These are phyloP conservation scores for Anaeromyces robustus DNA, from an alignment of 192 early-diverging fungal genomes.

Conservation along the genomic window DNA sequence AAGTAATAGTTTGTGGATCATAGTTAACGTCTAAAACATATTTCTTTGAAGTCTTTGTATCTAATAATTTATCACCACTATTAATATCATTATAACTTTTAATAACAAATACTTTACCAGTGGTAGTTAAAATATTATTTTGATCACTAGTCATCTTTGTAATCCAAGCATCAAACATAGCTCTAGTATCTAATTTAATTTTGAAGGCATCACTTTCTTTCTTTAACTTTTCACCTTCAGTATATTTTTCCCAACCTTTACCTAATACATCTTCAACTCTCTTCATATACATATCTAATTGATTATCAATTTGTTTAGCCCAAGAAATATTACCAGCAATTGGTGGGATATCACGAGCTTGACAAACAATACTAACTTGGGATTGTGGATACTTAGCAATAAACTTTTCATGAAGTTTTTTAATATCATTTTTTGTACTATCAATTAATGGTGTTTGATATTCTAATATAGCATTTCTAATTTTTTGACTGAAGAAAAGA, in stretches of 20 bases:
- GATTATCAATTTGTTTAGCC: slow-evolving; percentile 93
- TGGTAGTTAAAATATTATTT: not conserved
- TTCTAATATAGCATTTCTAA: slow-evolving; percentile 97
- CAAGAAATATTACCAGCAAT: slow-evolving; percentile 90
- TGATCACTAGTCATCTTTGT: slow-evolving; percentile 31
- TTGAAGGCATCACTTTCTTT: slow-evolving; percentile 76
- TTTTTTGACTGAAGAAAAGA: slow-evolving; percentile 97
- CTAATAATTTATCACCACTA: slow-evolving; percentile 12
- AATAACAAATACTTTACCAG: not conserved
- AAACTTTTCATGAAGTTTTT: slow-evolving; percentile 88
- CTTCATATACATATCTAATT: slow-evolving; percentile 88
- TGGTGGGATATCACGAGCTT: slow-evolving; percentile 82
- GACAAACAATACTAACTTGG: slow-evolving; percentile 74
- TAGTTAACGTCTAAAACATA: slow-evolving; percentile 76
- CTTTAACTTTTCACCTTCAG: slow-evolving; percentile 87
- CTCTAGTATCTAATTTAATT: slow-evolving; percentile 83
- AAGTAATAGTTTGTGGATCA: slow-evolving; percentile 79
- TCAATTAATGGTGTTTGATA: slow-evolving; percentile 97
- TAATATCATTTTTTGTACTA: slow-evolving; percentile 95
- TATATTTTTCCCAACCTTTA: slow-evolving; percentile 90
- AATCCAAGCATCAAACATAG: slow-evolving; percentile 87
- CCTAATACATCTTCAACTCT: slow-evolving; percentile 97
- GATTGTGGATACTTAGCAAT: slow-evolving; percentile 79
- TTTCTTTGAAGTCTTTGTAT: slow-evolving; percentile 22
- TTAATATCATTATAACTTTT: not conserved